Conservation (phyloP, 768 basidiomycete species). For the Mycena capillaripes region DNA sequence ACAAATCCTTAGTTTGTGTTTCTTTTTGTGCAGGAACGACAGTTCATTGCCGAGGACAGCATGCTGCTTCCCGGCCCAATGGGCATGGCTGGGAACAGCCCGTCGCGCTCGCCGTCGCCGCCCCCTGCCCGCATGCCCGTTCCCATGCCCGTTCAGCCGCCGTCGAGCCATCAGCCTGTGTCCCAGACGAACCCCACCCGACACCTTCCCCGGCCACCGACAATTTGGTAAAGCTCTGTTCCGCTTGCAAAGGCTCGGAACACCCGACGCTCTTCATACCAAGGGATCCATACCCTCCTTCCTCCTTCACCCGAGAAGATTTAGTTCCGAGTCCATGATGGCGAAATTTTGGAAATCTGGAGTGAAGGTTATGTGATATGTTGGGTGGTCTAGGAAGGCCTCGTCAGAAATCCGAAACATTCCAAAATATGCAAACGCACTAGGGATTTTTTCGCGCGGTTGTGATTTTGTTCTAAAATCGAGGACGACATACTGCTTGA, state of each 20-base stretch:
- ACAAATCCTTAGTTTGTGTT: not conserved
- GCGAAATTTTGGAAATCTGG: not conserved
- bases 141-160: not conserved
- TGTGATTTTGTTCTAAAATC: not conserved
- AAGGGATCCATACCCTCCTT: too few relatives aligned
- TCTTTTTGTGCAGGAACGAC: constrained; percentile 43
- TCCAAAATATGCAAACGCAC: not conserved
- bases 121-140: not conserved
- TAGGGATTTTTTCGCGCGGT: not conserved
- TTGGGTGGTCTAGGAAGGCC: not conserved
- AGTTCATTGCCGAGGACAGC: too few relatives aligned
- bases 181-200: too few relatives aligned
- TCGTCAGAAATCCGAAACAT: not conserved
- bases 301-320: too few relatives aligned
- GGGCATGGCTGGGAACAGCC: constrained; percentile 44
- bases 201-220: too few relatives aligned
- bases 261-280: too few relatives aligned
- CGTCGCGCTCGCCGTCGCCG: constrained; percentile 55
- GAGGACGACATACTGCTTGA: not conserved
- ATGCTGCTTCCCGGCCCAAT: constrained; percentile 48
- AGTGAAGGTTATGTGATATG: not conserved
- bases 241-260: too few relatives aligned
- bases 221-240: too few relatives aligned
- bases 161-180: constrained; percentile 11
- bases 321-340: not conserved